Percentiles rank a stretch among this genome's conserved stretches.
These are phyloP conservation scores for Pelargonium australe DNA, from an alignment of 441 rosid species.

Conservation along the genomic window DNA sequence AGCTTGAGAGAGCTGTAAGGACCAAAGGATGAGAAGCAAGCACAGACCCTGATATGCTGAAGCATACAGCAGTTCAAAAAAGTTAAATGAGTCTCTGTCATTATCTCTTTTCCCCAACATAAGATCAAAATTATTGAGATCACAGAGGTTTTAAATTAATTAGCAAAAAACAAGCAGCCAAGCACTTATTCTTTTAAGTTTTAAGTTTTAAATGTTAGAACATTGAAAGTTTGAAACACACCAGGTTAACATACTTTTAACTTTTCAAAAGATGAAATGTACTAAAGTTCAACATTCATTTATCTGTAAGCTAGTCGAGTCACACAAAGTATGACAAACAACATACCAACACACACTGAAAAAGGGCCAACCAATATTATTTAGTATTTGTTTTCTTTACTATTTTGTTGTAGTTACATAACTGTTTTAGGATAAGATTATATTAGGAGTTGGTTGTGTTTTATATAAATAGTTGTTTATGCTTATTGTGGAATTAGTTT, in stretches of 20 bases:
- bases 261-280: too few species aligned
- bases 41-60: conserved; percentile 78
- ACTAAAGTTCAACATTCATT: not conserved
- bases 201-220: too few species aligned
- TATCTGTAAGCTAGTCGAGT: not conserved
- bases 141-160: conserved; percentile 2
- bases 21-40: conserved; percentile 95
- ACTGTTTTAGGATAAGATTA: too few species aligned
- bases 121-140: not conserved
- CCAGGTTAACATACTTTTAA: too few species aligned
- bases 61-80: conserved; percentile 31
- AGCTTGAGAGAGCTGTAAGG: conserved; percentile 81
- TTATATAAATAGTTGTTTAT: too few species aligned
- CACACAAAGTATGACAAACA: not conserved
- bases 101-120: conserved; percentile 9
- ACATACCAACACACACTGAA: not conserved
- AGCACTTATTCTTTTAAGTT: not conserved
- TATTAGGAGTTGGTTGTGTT: too few species aligned
- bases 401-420: too few species aligned
- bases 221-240: too few species aligned
- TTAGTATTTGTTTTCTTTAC: too few species aligned
- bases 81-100: conserved; percentile 9
- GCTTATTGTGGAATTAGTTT: too few species aligned
- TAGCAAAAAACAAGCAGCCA: not conserved
- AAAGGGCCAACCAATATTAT: too few species aligned